These are phyloP conservation scores for Neurospora terricola DNA, from an alignment of 495 filamentous ascomycete genomes.

Conservation along the genomic window DNA sequence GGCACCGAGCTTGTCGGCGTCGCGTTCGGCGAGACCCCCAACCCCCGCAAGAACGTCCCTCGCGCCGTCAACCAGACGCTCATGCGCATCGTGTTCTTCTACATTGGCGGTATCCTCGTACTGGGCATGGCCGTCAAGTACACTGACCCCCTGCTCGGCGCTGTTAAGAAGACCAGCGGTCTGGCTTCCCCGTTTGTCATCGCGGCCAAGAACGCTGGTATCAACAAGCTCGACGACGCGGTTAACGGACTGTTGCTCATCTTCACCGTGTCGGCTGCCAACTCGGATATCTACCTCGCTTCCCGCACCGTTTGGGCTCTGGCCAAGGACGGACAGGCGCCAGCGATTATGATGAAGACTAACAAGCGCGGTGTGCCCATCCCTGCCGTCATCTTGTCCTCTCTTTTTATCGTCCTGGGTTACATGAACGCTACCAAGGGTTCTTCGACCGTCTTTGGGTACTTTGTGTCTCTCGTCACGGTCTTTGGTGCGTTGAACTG, in stretches of 20 bases:
- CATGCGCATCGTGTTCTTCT: slow-evolving; percentile 67
- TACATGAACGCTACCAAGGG: slow-evolving; percentile 68
- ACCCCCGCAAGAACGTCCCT: slow-evolving; percentile 66
- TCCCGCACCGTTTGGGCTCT: slow-evolving; percentile 74
- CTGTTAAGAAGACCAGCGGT: slow-evolving; percentile 36
- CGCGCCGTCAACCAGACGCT: slow-evolving; percentile 64
- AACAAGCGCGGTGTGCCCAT: slow-evolving; percentile 69
- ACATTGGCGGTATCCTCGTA: slow-evolving; percentile 58
- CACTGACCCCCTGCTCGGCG: slow-evolving; percentile 46
- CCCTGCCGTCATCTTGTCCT: slow-evolving; percentile 51
- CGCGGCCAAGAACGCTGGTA: slow-evolving; percentile 50
- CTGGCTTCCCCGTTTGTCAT: slow-evolving; percentile 60
- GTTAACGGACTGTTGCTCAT: slow-evolving; percentile 75
- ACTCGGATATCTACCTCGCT: slow-evolving; percentile 74
- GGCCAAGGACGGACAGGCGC: slow-evolving; percentile 66
- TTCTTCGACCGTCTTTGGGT: slow-evolving; percentile 61
- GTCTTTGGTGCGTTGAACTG: slow-evolving; percentile 75
- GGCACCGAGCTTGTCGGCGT: slow-evolving; percentile 80
- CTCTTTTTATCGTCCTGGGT: slow-evolving; percentile 56
- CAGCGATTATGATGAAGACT: slow-evolving; percentile 57
- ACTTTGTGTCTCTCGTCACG: slow-evolving; percentile 78
- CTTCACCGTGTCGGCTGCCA: slow-evolving; percentile 71
- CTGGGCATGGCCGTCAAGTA: slow-evolving; percentile 61
- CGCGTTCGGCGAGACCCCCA: slow-evolving; percentile 70
- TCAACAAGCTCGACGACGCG: slow-evolving; percentile 56